phyloP scores from a whole-genome alignment of 176 grass and related monocot species.

The Metroxylon sagu region DNA sequence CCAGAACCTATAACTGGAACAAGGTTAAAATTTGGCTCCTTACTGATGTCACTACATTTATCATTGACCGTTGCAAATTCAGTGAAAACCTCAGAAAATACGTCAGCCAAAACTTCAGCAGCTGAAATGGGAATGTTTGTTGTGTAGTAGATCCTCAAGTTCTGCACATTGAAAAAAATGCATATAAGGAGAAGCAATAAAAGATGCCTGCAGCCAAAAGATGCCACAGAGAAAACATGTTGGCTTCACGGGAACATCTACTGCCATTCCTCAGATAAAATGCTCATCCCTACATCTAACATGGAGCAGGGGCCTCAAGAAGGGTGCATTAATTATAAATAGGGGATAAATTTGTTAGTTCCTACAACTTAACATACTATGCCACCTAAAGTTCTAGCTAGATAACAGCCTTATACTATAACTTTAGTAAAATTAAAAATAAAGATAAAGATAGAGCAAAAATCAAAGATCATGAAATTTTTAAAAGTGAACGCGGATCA shows the following conservation, averaged over 20 bases:
- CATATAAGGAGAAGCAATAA: conserved; percentile 6
- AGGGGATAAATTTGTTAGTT: no score
- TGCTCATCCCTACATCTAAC: no score
- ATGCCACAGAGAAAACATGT: neutral
- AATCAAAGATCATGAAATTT: no score
- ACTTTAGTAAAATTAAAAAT: no score
- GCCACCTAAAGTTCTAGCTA: no score
- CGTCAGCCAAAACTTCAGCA: conserved; percentile 11
- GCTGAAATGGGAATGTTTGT: conserved; percentile 12
- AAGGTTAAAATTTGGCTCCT: conserved; percentile 39
- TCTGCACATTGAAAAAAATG: conserved; percentile 29
- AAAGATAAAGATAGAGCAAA: no score
- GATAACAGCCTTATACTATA: no score
- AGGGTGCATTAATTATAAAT: no score
- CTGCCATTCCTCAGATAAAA: no score
- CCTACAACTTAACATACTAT: no score
- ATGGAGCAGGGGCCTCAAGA: no score
- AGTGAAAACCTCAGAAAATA: conserved; percentile 36
- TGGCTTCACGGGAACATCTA: neutral
- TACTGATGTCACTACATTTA: conserved; percentile 2
- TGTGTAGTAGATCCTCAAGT: conserved; percentile 69
- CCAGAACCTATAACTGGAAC: conserved; percentile 67
- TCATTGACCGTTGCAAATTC: conserved; percentile 20
- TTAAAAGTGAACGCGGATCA: no score
- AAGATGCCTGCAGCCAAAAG: neutral